Evolutionary conservation across 2,329 filamentous ascomycete genomes (phyloP), one percentile per base, ranked within the genome.

Genomic region (Lasiodiplodia sp.): DNA sequence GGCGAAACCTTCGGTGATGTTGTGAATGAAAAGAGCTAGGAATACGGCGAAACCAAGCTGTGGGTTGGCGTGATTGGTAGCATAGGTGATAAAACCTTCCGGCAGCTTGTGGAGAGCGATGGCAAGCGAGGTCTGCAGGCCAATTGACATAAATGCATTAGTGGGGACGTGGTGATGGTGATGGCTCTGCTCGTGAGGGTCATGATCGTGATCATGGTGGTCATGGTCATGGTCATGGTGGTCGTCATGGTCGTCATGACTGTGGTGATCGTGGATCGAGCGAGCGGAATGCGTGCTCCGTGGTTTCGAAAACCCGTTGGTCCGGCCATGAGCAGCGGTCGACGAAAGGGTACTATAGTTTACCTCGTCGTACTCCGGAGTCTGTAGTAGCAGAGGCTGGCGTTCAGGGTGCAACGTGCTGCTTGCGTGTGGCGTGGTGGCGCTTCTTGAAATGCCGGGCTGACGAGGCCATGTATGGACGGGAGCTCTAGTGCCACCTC

Each of bases 21-120:
- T 99, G 85, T 99, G 96, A 69, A 99, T 95, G 77, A 97, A 97
- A 8, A 99, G 87, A 0, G 96, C 95, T 79, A 98, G 88, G 82
- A 99, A 99, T 67, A 99, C 93, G 65, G 92, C 92, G 79, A 97
- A 89, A 23, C 96, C 96, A 0, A 99, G 88, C 0, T 87, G 85
- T 0, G 96, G 94, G 78, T 94, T 98, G 14, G 94, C 95, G 77
- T 99, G 96, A 80, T 98, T 99, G 11, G 96, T 97, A 11, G 96
- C 95, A 78, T 96, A 99, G 0, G 95, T 98, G 73, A 99, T 91
- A 79, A 91, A 91, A 49, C 88, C 89, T 78, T 91, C 96, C 1
- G 96, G 96, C 44, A 98, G 91, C 78, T 99, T 99, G 83, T 99
- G 96, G 1, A 99, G 84, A 8, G 95, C 94, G 71, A 99, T 98